Conservation (phyloP, 352 stramenopile genomes). For the Phytophthora quininea region DNA sequence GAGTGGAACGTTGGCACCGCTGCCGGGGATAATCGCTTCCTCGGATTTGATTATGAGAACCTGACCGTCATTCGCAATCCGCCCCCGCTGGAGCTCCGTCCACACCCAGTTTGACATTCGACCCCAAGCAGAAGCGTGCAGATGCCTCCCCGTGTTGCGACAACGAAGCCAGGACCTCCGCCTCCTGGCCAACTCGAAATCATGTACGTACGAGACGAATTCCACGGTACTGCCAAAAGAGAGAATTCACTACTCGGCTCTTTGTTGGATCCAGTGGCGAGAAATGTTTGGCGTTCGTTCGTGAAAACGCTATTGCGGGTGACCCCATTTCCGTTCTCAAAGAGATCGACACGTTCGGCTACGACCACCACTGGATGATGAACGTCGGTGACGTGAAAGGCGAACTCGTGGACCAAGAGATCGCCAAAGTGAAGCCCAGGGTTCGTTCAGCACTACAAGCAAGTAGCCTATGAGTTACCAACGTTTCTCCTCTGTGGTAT, state of each 20-base stretch:
- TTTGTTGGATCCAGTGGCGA: slow-evolving; percentile 8
- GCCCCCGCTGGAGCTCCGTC: background rate
- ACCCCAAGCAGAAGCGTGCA: slow-evolving; percentile 1
- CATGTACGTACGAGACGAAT: slow-evolving; percentile 10
- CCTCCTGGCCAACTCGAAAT: slow-evolving; percentile 19
- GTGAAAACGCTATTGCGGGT: slow-evolving; percentile 28
- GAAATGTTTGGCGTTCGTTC: slow-evolving; percentile 39
- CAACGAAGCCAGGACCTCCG: slow-evolving; percentile 24
- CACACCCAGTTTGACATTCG: background rate
- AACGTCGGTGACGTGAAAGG: slow-evolving; percentile 54
- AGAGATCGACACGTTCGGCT: slow-evolving; percentile 46
- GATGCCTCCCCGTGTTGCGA: slow-evolving; percentile 29
- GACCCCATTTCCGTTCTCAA: slow-evolving; percentile 43
- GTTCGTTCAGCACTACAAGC: slow-evolving; percentile 2
- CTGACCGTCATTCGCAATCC: background rate
- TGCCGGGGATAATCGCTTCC: background rate
- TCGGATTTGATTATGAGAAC: background rate
- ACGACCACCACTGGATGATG: slow-evolving; percentile 47
- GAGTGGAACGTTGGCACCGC: background rate
- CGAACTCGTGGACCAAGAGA: slow-evolving; percentile 41
- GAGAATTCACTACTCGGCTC: no score
- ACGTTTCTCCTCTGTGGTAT: no score
- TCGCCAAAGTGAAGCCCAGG: slow-evolving; percentile 39
- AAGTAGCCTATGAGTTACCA: background rate
- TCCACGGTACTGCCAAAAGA: no score